Evolutionary conservation across 768 basidiomycete genomes (phyloP), one percentile per base, ranked within the genome.

Genomic region (Xerocomus potaroensis): DNA sequence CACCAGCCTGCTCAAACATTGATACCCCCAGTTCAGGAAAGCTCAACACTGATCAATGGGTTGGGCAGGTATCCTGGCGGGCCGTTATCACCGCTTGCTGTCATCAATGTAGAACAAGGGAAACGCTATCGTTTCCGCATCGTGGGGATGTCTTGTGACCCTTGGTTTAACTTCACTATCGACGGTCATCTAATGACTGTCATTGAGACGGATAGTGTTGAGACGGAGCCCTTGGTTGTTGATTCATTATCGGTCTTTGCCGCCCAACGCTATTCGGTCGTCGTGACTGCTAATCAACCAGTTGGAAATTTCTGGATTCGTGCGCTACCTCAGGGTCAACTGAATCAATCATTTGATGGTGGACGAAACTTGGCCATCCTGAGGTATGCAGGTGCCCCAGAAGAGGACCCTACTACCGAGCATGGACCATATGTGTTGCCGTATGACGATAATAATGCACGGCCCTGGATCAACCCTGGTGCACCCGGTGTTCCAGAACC

Each of bases 251-350:
- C 69, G 10, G 75, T 82, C 32, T 74, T 69, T 35, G 62, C 72
- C 1, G 76, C 66, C 3, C 79, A 79, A 58, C 71, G 79, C 14
- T 79, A 78, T 60, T 75, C 76, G 1, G 65, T 76, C 41, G 58
- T 77, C 5, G 53, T 75, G 8, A 49, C 49, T 23, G 69, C 66
- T 5, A 63, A 63, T 33, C 60, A 66, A 24, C 36, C 61, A 1
- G 43, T 68, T 14, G 64, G 51, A 30, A 73, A 72, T 48, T 74
- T 71, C 45, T 72, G 73, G 69, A 66, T 72, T 41, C 69, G 71
- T 15, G 66, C 69, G 1, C 56, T 68, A 14, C 16, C 52, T 5
- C 42, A 41, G n/a, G n/a, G n/a, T 32, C 16, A 46, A 5, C 29
- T 36, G 0, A 10, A 50, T 41, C 15, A 42, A 8, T 62, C 67